A percentile compares a stretch with the other conserved stretches of the same genome.
Evolutionary conservation across 2,329 filamentous ascomycete species (phyloP).

Genomic region (Exophiala viscosa): DNA sequence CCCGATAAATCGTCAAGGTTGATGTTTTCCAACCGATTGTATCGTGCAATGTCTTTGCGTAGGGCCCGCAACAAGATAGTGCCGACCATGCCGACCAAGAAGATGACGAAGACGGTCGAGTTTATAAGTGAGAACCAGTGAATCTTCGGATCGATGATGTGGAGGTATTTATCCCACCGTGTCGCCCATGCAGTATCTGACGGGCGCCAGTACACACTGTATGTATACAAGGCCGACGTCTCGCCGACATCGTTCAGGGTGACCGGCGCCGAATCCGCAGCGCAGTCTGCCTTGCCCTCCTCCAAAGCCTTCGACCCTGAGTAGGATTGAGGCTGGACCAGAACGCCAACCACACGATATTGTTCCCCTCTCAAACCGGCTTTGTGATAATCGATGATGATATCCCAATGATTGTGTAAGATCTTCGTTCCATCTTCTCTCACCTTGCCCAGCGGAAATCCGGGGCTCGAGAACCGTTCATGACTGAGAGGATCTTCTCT

Average conservation of each 20-base stretch:
- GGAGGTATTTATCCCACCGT: constrained; percentile 97
- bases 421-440: constrained; percentile 54
- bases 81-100: constrained; percentile 84
- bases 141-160: constrained; percentile 95
- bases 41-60: constrained; percentile 91
- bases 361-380: constrained; percentile 59
- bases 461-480: constrained; percentile 82
- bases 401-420: constrained; percentile 95
- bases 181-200: constrained; percentile 91
- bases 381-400: constrained; percentile 86
- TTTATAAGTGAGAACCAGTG: constrained; percentile 99
- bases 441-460: constrained; percentile 71
- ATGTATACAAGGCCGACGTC: constrained; percentile 77
- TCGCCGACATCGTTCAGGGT: constrained; percentile 61
- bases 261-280: constrained; percentile 44
- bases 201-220: constrained; percentile 83
- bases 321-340: constrained; percentile 76
- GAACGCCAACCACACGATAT: constrained; percentile 85
- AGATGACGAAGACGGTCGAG: constrained; percentile 89
- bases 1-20: constrained; percentile 84
- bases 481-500: constrained; percentile 72
- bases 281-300: constrained; percentile 61
- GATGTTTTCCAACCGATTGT: constrained; percentile 90
- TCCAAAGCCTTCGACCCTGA: constrained; percentile 38
- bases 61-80: constrained; percentile 87